These are phyloP conservation scores for Boletus sensibilis DNA, from an alignment of 768 basidiomycete genomes.

Conservation along the genomic window DNA sequence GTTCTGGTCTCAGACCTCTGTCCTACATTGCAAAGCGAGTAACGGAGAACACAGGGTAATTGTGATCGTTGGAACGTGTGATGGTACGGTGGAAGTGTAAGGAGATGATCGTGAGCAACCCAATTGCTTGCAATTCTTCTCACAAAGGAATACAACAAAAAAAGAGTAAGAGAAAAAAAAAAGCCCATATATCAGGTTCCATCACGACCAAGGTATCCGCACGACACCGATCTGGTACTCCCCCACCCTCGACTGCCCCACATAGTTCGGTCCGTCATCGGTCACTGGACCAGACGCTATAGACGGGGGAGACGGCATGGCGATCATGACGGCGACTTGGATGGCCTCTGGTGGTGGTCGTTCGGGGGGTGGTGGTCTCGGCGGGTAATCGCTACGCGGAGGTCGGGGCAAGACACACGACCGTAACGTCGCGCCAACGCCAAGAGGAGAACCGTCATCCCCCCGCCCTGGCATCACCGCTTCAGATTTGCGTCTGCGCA, in stretches of 20 bases:
- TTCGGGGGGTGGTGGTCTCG: conserved; percentile 12
- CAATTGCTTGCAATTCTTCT: neutral
- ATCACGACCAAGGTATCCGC: conserved; percentile 35
- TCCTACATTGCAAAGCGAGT: conserved; percentile 6
- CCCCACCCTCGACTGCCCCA: conserved; percentile 15
- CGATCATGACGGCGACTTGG: conserved; percentile 47
- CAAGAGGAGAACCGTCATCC: neutral
- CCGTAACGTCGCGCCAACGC: conserved; percentile 3
- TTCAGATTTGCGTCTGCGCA: neutral
- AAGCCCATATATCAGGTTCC: neutral
- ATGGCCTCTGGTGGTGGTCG: conserved; percentile 23
- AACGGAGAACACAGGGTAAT: neutral
- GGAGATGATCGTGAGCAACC: neutral
- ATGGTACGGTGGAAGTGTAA: too few relatives aligned
- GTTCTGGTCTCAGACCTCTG: conserved; percentile 4
- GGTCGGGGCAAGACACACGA: conserved; percentile 6
- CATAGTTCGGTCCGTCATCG: neutral
- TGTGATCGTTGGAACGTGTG: neutral
- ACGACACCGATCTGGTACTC: conserved; percentile 48
- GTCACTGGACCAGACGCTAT: neutral
- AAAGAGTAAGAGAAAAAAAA: neutral
- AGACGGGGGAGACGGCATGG: conserved; percentile 40
- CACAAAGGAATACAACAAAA: neutral
- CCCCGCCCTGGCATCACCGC: neutral
- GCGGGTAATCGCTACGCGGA: neutral